phyloP scores from a whole-genome alignment of 768 basidiomycete species.

The Lentinula lateritia region DNA sequence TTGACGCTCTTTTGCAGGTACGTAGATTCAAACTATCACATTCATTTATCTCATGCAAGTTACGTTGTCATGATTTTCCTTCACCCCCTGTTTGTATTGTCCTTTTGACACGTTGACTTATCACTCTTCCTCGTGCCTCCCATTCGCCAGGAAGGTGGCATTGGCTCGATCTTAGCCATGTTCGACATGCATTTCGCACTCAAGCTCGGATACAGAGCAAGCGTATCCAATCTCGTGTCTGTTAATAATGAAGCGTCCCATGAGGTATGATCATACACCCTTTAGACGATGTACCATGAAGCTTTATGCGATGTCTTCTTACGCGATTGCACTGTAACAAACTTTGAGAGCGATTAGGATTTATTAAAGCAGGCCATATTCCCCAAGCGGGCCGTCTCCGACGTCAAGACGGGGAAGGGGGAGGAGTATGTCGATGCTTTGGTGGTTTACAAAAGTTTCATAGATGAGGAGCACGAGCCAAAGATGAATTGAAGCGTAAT shows the following conservation, averaged over 20 bases:
- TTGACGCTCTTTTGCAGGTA: slow-evolving; percentile 13
- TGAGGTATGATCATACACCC: slow-evolving; percentile 39
- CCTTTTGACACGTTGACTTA: neutral
- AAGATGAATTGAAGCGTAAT: slow-evolving; percentile 7
- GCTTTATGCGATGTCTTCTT: neutral
- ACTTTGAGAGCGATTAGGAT: slow-evolving; percentile 82
- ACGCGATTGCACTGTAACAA: slow-evolving; percentile 23
- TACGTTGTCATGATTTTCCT: neutral
- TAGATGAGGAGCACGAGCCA: slow-evolving; percentile 18
- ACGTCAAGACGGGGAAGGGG: slow-evolving; percentile 54
- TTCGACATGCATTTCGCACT: slow-evolving; percentile 84
- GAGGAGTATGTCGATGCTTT: slow-evolving; percentile 90
- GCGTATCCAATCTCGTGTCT: slow-evolving; percentile 91
- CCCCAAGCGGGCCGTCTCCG: slow-evolving; percentile 71
- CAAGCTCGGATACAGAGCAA: slow-evolving; percentile 65
- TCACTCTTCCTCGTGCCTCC: slow-evolving; percentile 66
- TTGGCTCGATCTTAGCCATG: slow-evolving; percentile 67
- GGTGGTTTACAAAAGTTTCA: slow-evolving; percentile 78
- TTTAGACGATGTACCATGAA: neutral
- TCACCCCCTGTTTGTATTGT: neutral
- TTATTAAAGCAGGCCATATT: slow-evolving; percentile 73
- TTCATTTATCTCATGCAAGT: slow-evolving; percentile 84
- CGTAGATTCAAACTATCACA: slow-evolving; percentile 89
- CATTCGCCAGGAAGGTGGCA: slow-evolving; percentile 53
- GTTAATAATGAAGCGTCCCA: slow-evolving; percentile 72